These are phyloP conservation scores for Bryoerythrophyllum caledonicum DNA, from an alignment of 225 moss, liverwort and hornwort genomes.

Conservation along the genomic window DNA sequence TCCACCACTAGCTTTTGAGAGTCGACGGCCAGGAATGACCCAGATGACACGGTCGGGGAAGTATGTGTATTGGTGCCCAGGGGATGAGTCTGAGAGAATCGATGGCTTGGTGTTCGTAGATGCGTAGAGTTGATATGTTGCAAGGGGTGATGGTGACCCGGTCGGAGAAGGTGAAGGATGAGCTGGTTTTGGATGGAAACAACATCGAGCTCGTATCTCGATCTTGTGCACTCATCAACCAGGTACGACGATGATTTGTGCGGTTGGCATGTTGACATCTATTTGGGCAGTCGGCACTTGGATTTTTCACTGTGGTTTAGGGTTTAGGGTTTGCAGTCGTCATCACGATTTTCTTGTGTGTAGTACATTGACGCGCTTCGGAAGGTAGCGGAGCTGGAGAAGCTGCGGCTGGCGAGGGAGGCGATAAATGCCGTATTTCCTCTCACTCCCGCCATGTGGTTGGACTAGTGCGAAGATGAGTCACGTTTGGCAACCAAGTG, in stretches of 20 bases:
- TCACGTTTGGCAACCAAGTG: slow-evolving; percentile 85
- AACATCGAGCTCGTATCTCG: slow-evolving; percentile 79
- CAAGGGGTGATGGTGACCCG: slow-evolving; percentile 67
- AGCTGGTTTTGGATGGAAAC: slow-evolving; percentile 75
- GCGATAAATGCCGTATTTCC: slow-evolving; percentile 84
- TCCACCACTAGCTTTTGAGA: neutral
- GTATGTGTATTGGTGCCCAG: no score
- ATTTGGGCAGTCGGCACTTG: neutral
- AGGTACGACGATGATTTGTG: slow-evolving; percentile 47
- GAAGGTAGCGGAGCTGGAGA: slow-evolving; percentile 71
- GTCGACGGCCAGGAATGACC: no score
- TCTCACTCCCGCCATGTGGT: slow-evolving; percentile 83
- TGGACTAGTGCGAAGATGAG: slow-evolving; percentile 94
- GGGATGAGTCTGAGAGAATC: neutral
- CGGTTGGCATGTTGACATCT: neutral
- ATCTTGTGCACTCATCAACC: slow-evolving; percentile 74
- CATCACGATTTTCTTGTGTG: slow-evolving; percentile 40
- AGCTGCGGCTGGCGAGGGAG: slow-evolving; percentile 83
- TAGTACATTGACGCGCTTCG: slow-evolving; percentile 76
- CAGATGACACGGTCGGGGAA: neutral
- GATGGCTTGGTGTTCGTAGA: slow-evolving; percentile 29
- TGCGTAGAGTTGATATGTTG: slow-evolving; percentile 71
- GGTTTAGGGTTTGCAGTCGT: neutral
- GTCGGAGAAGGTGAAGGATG: slow-evolving; percentile 83
- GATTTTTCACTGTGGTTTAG: neutral